phyloP scores from a whole-genome alignment of 2,329 filamentous ascomycete genomes.

The Exophiala sp. region DNA sequence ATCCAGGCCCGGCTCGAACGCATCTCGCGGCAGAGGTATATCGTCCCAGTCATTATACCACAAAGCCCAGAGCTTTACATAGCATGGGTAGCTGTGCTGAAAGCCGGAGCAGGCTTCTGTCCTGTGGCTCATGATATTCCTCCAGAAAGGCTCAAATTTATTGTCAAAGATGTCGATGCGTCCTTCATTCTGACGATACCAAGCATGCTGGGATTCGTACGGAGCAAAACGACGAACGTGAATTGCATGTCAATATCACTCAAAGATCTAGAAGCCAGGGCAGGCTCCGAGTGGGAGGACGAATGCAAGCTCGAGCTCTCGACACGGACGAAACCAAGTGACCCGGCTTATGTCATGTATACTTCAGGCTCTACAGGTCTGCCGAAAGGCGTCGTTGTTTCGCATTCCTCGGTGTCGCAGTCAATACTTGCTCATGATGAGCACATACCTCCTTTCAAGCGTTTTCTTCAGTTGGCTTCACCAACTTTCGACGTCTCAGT shows the following conservation, averaged over 20 bases:
- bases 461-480: slow-evolving; percentile 87
- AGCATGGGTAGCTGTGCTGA: slow-evolving; percentile 71
- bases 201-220: slow-evolving; percentile 29
- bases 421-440: slow-evolving; percentile 76
- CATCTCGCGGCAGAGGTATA: slow-evolving; percentile 19
- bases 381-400: slow-evolving; percentile 82
- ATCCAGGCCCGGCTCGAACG: slow-evolving; percentile 23
- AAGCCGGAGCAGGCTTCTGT: slow-evolving; percentile 80
- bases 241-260: slow-evolving; percentile 43
- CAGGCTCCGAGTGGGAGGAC: background rate
- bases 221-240: slow-evolving; percentile 16
- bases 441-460: slow-evolving; percentile 70
- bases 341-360: slow-evolving; percentile 82
- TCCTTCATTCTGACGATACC: slow-evolving; percentile 63
- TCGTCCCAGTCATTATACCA: slow-evolving; percentile 73
- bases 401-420: slow-evolving; percentile 76
- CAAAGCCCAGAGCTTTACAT: slow-evolving; percentile 78
- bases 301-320: slow-evolving; percentile 15
- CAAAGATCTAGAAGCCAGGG: slow-evolving; percentile 1
- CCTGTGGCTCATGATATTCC: slow-evolving; percentile 78
- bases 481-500: slow-evolving; percentile 93
- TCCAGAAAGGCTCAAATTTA: slow-evolving; percentile 72
- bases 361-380: slow-evolving; percentile 86
- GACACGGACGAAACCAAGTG: slow-evolving; percentile 37
- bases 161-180: slow-evolving; percentile 72